Evolutionary conservation across 1,284 basidiomycete species (phyloP), one percentile per base, ranked within the genome.

Genomic region (Ustilago loliicola): DNA sequence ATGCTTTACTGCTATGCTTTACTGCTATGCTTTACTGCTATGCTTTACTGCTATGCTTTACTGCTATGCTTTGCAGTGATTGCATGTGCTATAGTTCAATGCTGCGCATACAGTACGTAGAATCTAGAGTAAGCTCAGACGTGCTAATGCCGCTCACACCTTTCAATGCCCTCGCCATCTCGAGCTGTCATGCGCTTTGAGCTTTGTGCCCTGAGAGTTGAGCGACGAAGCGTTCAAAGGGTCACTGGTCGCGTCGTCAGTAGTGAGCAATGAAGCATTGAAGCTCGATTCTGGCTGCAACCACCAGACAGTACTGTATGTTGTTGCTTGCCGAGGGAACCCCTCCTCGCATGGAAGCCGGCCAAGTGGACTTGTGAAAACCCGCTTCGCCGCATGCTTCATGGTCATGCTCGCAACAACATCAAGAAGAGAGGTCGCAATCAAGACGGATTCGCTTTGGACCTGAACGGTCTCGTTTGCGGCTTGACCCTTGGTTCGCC

Each of bases 401-500:
- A 47, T 6, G 32, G 32, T 10, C 17, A 38, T 15, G 36, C 36
- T 38, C 3, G 36, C 32, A 11, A 34, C 32, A 34, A 34, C 32
- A 11, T n/a, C n/a, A 38, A 11, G 21, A 55, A 30, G 7, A 38
- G 34, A 34, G 32, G 32, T 34, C 11, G 32, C 32, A 34, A 34
- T 5, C 32, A 34, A 11, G 5, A 34, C 32, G 32, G 32, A 34
- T 11, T 34, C 11, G 32, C 5, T 34, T 11, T 38, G 3, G 13
- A 38, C 8, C 15, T 10, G 3, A 8, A 38, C 36, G n/a, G 9
- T 38, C 9, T 38, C 36, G 36, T 15, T 38, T 38, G 36, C 36
- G 36, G 36, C 36, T 38, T n/a, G n/a, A n/a, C n/a, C n/a, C n/a
- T n/a, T 27, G 55, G 29, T 65, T 65, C 56, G 62, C 62, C 56